These are phyloP conservation scores for Incumbomyces delicatus DNA, from an alignment of 2,329 filamentous ascomycete genomes.

Conservation along the genomic window DNA sequence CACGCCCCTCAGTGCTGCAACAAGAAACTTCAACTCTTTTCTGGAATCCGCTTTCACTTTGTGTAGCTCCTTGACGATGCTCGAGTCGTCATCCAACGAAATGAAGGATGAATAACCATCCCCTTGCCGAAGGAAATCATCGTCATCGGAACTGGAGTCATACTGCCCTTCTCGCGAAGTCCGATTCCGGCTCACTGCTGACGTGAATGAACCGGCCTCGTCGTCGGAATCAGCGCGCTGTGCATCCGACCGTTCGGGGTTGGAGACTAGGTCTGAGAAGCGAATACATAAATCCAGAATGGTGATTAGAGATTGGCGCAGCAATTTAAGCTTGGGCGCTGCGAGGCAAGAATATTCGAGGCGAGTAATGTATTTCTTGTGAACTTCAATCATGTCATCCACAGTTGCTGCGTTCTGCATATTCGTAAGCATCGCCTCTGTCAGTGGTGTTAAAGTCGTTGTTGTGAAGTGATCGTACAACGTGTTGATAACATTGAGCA, in stretches of 20 bases:
- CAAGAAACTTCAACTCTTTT: constrained; percentile 58
- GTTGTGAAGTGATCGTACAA: constrained; percentile 68
- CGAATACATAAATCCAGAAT: constrained; percentile 65
- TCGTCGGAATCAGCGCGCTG: constrained; percentile 1
- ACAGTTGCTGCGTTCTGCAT: constrained; percentile 59
- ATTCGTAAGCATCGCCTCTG: constrained; percentile 44
- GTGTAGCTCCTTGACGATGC: constrained; percentile 40
- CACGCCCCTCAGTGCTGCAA: constrained; percentile 57
- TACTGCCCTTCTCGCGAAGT: constrained; percentile 8
- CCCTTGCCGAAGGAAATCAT: constrained; percentile 20
- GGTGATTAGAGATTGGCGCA: constrained; percentile 63
- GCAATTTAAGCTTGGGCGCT: constrained; percentile 56
- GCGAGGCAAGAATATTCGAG: constrained; percentile 62
- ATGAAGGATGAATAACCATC: constrained; percentile 30
- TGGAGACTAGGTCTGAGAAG: constrained; percentile 48
- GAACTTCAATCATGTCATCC: constrained; percentile 67
- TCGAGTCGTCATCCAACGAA: constrained; percentile 31
- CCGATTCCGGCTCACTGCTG: constrained; percentile 10
- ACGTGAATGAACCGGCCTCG: constrained; percentile 15
- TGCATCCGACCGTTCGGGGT: constrained; percentile 1
- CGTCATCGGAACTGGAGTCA: constrained; percentile 19
- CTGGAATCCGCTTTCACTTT: constrained; percentile 56
- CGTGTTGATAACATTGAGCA: constrained; percentile 69
- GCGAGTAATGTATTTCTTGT: constrained; percentile 52
- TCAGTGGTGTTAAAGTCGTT: constrained; percentile 57